A percentile compares a stretch with the other conserved stretches of the same genome.
Conservation (phyloP, 1,284 basidiomycete genomes). For the Microbotryum scabiosae region DNA sequence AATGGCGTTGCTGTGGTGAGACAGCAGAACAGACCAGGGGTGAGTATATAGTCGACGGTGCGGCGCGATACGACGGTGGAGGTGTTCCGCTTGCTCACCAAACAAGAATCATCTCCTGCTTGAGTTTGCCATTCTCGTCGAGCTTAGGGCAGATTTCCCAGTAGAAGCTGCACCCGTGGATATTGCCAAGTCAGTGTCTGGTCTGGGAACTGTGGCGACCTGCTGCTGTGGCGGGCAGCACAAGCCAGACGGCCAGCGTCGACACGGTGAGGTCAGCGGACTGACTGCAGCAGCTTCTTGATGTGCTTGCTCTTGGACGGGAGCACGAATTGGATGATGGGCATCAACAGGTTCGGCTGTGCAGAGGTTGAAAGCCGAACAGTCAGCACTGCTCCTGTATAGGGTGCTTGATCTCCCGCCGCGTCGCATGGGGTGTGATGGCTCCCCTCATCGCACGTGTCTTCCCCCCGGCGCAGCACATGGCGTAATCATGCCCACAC, state of each 20-base stretch:
- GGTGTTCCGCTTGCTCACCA: slow-evolving; percentile 51
- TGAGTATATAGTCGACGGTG: neutral
- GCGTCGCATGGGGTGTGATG: neutral
- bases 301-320: slow-evolving; percentile 93
- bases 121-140: slow-evolving; percentile 92
- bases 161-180: slow-evolving; percentile 60
- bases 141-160: slow-evolving; percentile 99
- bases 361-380: neutral
- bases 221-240: too few species aligned
- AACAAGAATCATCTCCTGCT: slow-evolving; percentile 99
- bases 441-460: neutral
- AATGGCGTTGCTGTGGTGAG: slow-evolving; percentile 69
- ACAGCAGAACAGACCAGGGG: too few species aligned
- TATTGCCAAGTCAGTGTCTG: neutral
- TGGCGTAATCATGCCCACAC: neutral
- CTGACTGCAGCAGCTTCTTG: slow-evolving; percentile 77
- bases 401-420: neutral
- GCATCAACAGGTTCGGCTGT: slow-evolving; percentile 66
- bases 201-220: neutral
- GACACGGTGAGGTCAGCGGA: neutral
- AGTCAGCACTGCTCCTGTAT: neutral
- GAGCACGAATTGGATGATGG: slow-evolving; percentile 95
- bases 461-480: too few species aligned
- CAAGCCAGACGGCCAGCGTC: neutral
- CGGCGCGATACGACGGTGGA: neutral